Base-by-base conservation (phyloP, 2,329 filamentous ascomycete species). In the Cladosporium sp. region DNA sequence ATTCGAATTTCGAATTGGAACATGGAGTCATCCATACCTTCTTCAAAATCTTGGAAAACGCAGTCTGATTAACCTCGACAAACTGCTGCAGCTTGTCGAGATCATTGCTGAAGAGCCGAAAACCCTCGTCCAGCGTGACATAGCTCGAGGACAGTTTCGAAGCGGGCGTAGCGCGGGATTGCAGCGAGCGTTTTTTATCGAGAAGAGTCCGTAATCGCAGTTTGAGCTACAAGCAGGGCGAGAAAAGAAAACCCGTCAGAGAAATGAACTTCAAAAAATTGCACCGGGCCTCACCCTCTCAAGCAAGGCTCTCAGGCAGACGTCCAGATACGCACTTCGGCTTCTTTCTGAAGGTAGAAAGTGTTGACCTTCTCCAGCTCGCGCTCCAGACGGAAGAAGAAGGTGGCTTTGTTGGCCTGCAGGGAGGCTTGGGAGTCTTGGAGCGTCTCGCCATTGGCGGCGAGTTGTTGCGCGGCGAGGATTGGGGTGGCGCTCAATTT, bases 331-430 rank as follows among this genome's bases (percentile, higher is more conserved):
- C 80, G 58, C 75, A 95, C 90, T 83, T 99, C 93, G 47, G 90
- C 91, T 73, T 99, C 93, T 68, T 99, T 99, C 68, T 97, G 93
- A 30, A 97, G 73, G 68, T 99, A 99, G 70, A 96, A 96, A 12
- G 84, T 89, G 71, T 99, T 99, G 71, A 99, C 93, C 70, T 97
- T 99, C 71, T 97, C 93, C 50, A 99, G 82, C 70, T 99, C 93
- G 62, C 93, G 85, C 79, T 99, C 93, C 70, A 99, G 78, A 70
- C 93, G 88, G 70, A 97, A 97, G 79, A 99, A 99, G 73, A 99
- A 99, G 9, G 92, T 95, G 51, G 92, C 92, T 73, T 95, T 96
- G 74, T 99, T 99, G 51, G 92, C 93, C 70, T 96, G 91, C 43
- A 97, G 78, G 40, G 90, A 86, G 43, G 86, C 84, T 72, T 95